phyloP scores from a whole-genome alignment of 148 eudicot species.

The Amaranthus hypochondriacus region DNA sequence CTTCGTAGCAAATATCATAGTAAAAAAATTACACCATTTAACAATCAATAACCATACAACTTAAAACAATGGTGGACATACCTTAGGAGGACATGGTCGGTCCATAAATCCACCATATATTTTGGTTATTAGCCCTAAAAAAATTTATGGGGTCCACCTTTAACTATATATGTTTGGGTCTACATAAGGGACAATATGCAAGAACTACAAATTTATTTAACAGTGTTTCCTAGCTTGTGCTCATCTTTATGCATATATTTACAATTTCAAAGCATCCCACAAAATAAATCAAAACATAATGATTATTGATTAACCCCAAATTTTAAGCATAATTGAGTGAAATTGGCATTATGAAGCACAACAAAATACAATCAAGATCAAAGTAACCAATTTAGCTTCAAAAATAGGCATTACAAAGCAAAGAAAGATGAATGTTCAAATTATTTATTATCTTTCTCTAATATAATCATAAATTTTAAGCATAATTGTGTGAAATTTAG shows the following conservation, averaged over 20 bases:
- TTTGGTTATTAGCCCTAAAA: no score
- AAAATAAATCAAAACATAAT: background rate
- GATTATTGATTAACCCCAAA: background rate
- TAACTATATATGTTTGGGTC: no score
- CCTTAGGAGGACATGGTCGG: no score
- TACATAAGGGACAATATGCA: no score
- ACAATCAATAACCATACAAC: no score
- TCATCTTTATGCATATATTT: background rate
- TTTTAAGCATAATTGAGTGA: background rate
- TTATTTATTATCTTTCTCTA: background rate
- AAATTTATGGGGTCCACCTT: no score
- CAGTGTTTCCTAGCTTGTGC: no score
- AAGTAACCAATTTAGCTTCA: background rate
- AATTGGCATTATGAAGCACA: background rate
- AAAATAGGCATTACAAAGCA: background rate
- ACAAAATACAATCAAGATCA: background rate
- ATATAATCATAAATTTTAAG: background rate
- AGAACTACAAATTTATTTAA: no score
- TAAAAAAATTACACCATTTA: no score
- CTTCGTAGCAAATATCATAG: no score
- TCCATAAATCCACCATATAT: no score
- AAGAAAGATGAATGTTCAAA: background rate
- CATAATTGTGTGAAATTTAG: background rate
- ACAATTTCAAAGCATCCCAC: background rate
- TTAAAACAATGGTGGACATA: no score